phyloP scores from a whole-genome alignment of 2,329 filamentous ascomycete species.

The Colletotrichum filicis region DNA sequence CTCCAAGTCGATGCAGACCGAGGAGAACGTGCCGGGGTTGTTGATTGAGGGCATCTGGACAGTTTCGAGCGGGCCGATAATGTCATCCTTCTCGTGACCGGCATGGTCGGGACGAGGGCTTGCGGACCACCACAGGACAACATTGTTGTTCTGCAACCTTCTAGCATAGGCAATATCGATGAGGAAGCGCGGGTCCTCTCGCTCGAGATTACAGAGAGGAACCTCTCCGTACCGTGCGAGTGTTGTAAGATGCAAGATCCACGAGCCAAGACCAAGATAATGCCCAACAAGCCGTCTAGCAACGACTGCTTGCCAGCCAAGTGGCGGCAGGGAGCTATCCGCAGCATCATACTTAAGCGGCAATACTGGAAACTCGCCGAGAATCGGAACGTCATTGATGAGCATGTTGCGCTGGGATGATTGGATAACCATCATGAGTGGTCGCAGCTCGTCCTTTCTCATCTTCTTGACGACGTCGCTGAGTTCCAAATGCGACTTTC shows the following conservation, averaged over 20 bases:
- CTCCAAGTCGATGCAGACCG: constrained; percentile 95
- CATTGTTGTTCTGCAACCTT: constrained; percentile 87
- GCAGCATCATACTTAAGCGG: constrained; percentile 83
- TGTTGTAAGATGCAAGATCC: constrained; percentile 88
- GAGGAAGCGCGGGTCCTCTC: constrained; percentile 91
- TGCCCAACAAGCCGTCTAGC: constrained; percentile 87
- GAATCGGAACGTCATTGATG: constrained; percentile 83
- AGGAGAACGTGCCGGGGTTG: constrained; percentile 91
- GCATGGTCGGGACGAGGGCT: constrained; percentile 92
- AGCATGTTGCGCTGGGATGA: constrained; percentile 86
- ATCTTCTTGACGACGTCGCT: constrained; percentile 91
- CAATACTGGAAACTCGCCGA: constrained; percentile 87
- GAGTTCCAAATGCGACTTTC: constrained; percentile 90
- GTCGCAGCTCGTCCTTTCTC: constrained; percentile 83
- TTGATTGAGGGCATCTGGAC: constrained; percentile 95
- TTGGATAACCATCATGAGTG: constrained; percentile 88
- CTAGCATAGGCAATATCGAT: constrained; percentile 97
- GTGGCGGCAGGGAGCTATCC: constrained; percentile 87
- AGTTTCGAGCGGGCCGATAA: constrained; percentile 82
- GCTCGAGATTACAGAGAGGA: constrained; percentile 93
- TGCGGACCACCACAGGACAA: constrained; percentile 97
- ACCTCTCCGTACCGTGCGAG: constrained; percentile 93
- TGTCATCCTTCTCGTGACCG: constrained; percentile 93
- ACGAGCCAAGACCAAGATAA: constrained; percentile 92
- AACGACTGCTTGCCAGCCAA: constrained; percentile 93